Evolutionary conservation across 495 filamentous ascomycete genomes (phyloP).

Genomic region (Xylaria cubensis): DNA sequence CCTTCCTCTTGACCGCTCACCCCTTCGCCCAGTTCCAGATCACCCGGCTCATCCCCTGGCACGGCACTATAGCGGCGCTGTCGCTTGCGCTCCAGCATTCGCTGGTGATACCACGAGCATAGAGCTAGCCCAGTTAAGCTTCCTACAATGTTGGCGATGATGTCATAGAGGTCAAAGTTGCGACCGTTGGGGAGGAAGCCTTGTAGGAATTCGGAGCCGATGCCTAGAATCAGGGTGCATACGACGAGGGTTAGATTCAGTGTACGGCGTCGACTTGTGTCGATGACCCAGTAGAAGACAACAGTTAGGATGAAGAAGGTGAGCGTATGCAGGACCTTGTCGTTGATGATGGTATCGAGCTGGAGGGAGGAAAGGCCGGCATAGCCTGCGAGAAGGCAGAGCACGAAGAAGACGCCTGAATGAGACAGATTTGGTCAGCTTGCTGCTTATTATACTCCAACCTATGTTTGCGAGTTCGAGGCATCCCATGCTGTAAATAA

Average conservation of each 20-base stretch:
- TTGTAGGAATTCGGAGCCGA: slow-evolving; percentile 89
- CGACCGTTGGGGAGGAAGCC: slow-evolving; percentile 80
- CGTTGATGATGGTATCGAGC: slow-evolving; percentile 65
- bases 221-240: slow-evolving; percentile 72
- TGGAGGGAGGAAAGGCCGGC: slow-evolving; percentile 71
- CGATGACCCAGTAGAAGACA: slow-evolving; percentile 95
- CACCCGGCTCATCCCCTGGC: slow-evolving; percentile 55
- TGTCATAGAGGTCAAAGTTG: slow-evolving; percentile 82
- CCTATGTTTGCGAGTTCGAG: neutral
- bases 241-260: slow-evolving; percentile 84
- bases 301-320: slow-evolving; percentile 90
- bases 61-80: slow-evolving; percentile 73
- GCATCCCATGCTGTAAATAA: slow-evolving; percentile 1
- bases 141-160: slow-evolving; percentile 87
- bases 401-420: slow-evolving; percentile 76
- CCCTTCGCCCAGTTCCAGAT: slow-evolving; percentile 63
- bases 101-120: slow-evolving; percentile 89
- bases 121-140: slow-evolving; percentile 72
- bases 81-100: slow-evolving; percentile 91
- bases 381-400: slow-evolving; percentile 78
- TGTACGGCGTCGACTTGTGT: slow-evolving; percentile 82
- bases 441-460: slow-evolving; percentile 10
- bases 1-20: slow-evolving; percentile 63
- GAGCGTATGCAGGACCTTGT: slow-evolving; percentile 88
- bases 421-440: slow-evolving; percentile 14